phyloP scores from a whole-genome alignment of 2,329 filamentous ascomycete genomes.

The Pseudogymnoascus sp. region DNA sequence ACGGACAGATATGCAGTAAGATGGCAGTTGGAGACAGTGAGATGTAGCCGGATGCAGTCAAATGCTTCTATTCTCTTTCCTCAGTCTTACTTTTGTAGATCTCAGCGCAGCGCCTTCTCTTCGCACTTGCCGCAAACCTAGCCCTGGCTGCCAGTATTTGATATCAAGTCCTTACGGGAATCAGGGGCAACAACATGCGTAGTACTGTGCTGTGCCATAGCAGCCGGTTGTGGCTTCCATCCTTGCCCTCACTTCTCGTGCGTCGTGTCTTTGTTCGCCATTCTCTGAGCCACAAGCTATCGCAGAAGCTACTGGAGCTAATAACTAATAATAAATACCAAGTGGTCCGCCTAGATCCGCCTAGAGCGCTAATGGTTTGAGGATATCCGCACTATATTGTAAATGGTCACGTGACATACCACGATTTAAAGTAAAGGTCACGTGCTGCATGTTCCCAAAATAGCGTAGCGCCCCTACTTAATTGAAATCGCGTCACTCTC shows the following conservation, averaged over 20 bases:
- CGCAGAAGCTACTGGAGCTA: background rate
- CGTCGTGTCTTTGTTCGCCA: too few relatives aligned
- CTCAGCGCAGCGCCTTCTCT: background rate
- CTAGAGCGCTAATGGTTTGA: too few relatives aligned
- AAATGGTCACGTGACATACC: background rate
- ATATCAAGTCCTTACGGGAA: background rate
- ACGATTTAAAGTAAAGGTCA: background rate
- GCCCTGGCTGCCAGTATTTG: background rate
- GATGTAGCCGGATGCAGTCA: background rate
- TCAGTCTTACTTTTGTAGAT: background rate
- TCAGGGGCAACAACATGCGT: background rate
- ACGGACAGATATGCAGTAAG: background rate
- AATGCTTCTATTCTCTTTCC: background rate
- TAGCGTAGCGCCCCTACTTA: background rate
- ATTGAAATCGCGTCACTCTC: slow-evolving; percentile 8
- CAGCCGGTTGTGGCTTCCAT: background rate
- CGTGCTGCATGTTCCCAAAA: background rate
- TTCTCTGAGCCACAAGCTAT: too few relatives aligned
- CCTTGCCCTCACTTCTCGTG: background rate
- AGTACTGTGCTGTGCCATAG: background rate
- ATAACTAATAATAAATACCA: background rate
- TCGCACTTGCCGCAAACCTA: background rate
- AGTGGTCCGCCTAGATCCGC: background rate
- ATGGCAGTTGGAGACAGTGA: background rate
- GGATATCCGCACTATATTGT: background rate